Percentiles rank a stretch among this genome's conserved stretches.
phyloP scores from a whole-genome alignment of 208 protist species.

The Leishmania turanica region DNA sequence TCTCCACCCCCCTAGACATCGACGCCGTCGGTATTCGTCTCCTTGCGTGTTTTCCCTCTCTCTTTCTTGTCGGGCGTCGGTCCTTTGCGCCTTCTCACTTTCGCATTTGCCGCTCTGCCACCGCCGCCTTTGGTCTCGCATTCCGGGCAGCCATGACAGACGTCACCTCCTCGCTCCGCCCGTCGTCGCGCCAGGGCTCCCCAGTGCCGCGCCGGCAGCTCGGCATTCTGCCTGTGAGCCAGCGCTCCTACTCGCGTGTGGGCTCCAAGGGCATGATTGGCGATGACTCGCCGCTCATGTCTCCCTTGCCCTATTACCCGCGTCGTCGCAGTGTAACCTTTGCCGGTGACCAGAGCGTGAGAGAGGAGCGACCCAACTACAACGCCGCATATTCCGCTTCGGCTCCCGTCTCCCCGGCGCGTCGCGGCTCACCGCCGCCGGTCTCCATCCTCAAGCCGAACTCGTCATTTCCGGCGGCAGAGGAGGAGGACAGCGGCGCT shows the following conservation, averaged over 20 bases:
- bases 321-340: conserved; percentile 87
- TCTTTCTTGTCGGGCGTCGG: background rate
- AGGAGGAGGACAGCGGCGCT: conserved; percentile 23
- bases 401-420: conserved; percentile 44
- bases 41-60: background rate
- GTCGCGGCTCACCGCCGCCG: conserved; percentile 45
- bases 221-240: conserved; percentile 66
- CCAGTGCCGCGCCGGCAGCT: conserved; percentile 77
- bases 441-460: conserved; percentile 54
- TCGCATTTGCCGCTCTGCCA: background rate
- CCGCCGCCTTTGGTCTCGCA: too few relatives aligned
- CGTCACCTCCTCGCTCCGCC: conserved; percentile 5
- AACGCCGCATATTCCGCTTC: conserved; percentile 48
- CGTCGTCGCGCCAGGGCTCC: conserved; percentile 48
- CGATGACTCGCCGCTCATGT: conserved; percentile 74
- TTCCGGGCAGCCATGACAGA: conserved; percentile 8
- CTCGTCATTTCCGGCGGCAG: conserved; percentile 30
- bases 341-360: conserved; percentile 40
- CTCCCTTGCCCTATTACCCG: conserved; percentile 81
- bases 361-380: conserved; percentile 84
- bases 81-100: background rate
- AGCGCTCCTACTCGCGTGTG: conserved; percentile 85
- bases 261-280: conserved; percentile 59
- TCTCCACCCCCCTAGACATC: background rate
- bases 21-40: background rate